Conservation (phyloP, 768 basidiomycete genomes). For the Russula olivacea region DNA sequence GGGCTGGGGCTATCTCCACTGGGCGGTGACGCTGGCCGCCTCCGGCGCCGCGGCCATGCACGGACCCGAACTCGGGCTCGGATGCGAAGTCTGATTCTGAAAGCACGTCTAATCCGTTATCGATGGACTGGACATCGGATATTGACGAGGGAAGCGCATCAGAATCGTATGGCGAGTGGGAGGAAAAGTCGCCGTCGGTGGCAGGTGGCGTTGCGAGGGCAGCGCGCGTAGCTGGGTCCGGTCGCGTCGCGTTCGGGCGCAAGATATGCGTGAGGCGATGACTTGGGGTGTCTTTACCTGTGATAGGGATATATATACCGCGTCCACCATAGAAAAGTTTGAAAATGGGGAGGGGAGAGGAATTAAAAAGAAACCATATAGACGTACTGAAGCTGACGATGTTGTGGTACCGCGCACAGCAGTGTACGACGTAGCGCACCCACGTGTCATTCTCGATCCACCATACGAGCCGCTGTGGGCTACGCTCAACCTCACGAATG, state of each 20-base stretch:
- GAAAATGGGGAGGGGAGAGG: background rate
- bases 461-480: slow-evolving; percentile 68
- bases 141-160: slow-evolving; percentile 36
- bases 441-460: slow-evolving; percentile 63
- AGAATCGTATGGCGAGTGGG: slow-evolving; percentile 46
- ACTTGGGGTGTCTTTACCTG: slow-evolving; percentile 52
- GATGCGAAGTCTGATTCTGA: slow-evolving; percentile 26
- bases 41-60: background rate
- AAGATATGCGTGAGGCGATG: slow-evolving; percentile 72
- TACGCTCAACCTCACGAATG: slow-evolving; percentile 61
- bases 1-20: background rate
- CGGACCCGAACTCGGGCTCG: background rate
- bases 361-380: background rate
- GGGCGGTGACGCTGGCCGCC: background rate
- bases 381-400: slow-evolving; percentile 76
- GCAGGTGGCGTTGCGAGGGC: slow-evolving; percentile 64
- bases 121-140: slow-evolving; percentile 27
- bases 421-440: slow-evolving; percentile 76
- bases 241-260: slow-evolving; percentile 65
- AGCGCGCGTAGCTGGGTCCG: slow-evolving; percentile 41
- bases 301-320: background rate
- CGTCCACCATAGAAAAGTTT: background rate
- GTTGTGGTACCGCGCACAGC: slow-evolving; percentile 72
- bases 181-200: slow-evolving; percentile 57
- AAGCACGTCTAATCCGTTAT: slow-evolving; percentile 26